phyloP scores from a whole-genome alignment of 352 stramenopile genomes.

The Phytopythium sindhum region DNA sequence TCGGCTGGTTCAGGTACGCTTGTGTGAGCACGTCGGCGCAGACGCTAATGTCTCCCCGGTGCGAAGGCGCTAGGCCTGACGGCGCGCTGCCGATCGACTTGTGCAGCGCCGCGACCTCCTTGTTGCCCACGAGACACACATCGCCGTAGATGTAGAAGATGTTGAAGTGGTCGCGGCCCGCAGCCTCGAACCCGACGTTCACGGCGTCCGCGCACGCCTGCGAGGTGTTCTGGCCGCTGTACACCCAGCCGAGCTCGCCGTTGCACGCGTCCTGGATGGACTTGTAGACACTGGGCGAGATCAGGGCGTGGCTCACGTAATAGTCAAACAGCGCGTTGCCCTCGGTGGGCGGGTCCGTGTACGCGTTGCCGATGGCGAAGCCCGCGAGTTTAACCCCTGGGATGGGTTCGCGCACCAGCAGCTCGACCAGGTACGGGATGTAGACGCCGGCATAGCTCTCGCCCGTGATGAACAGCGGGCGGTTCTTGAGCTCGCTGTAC shows the following conservation, averaged over 20 bases:
- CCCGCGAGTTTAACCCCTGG: constrained; percentile 47
- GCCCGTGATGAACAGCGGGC: constrained; percentile 79
- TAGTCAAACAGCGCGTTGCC: constrained; percentile 75
- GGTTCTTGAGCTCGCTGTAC: constrained; percentile 64
- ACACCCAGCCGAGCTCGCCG: constrained; percentile 60
- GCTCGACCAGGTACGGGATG: constrained; percentile 75
- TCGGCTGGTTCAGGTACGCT: constrained; percentile 41
- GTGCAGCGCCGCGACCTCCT: constrained; percentile 38
- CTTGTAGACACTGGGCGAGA: constrained; percentile 58
- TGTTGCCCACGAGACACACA: constrained; percentile 55
- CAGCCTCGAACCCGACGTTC: constrained; percentile 31
- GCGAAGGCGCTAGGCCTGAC: constrained; percentile 24
- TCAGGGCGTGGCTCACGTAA: constrained; percentile 76
- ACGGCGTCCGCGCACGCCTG: constrained; percentile 41
- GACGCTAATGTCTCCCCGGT: constrained; percentile 48
- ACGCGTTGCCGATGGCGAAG: constrained; percentile 73
- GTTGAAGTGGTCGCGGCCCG: constrained; percentile 48
- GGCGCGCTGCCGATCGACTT: constrained; percentile 18
- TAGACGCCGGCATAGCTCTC: constrained; percentile 90
- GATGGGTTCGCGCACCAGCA: constrained; percentile 53
- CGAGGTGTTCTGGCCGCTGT: constrained; percentile 46
- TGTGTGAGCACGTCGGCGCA: constrained; percentile 57
- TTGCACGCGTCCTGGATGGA: constrained; percentile 47
- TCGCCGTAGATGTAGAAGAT: constrained; percentile 76
- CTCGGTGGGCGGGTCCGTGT: constrained; percentile 67